Conservation (phyloP, 2,329 filamentous ascomycete species). For the Fusarium sp. region DNA sequence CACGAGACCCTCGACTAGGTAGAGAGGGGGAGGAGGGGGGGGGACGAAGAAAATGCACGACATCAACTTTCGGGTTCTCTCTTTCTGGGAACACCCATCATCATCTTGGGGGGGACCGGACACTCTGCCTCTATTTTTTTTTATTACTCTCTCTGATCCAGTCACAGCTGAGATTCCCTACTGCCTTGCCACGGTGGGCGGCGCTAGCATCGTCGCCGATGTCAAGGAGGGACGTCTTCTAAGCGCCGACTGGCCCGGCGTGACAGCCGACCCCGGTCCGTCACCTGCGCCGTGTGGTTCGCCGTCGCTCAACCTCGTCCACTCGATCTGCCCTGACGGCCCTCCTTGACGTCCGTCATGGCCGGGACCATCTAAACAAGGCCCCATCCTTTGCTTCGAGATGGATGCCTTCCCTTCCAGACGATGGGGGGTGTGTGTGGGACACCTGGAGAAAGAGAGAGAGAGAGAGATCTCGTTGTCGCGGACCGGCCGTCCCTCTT, state of each 20-base stretch:
- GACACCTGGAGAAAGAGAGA: not conserved
- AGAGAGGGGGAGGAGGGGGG: too few relatives aligned
- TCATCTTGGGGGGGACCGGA: too few relatives aligned
- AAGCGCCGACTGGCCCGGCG: constrained; percentile 50
- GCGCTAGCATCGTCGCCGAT: constrained; percentile 39
- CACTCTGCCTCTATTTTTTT: constrained; percentile 18
- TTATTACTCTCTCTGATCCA: constrained; percentile 22
- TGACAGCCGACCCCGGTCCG: constrained; percentile 44
- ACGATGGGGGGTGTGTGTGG: constrained; percentile 19
- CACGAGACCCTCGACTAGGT: constrained; percentile 41
- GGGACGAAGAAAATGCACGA: constrained; percentile 43
- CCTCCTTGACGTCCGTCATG: not conserved
- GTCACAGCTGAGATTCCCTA: constrained; percentile 11
- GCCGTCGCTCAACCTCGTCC: constrained; percentile 40
- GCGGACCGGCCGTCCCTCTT: constrained; percentile 22
- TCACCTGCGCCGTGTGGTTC: constrained; percentile 44
- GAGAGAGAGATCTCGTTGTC: constrained; percentile 13
- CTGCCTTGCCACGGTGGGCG: constrained; percentile 30
- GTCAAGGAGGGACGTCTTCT: constrained; percentile 37
- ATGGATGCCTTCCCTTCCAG: constrained; percentile 21
- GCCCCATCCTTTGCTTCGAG: not conserved
- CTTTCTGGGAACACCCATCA: constrained; percentile 16
- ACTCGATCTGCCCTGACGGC: constrained; percentile 32
- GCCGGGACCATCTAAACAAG: not conserved
- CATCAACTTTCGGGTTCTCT: constrained; percentile 54